Evolutionary conservation across 2,329 filamentous ascomycete species (phyloP).

Genomic region (Beauveria brongniartii): DNA sequence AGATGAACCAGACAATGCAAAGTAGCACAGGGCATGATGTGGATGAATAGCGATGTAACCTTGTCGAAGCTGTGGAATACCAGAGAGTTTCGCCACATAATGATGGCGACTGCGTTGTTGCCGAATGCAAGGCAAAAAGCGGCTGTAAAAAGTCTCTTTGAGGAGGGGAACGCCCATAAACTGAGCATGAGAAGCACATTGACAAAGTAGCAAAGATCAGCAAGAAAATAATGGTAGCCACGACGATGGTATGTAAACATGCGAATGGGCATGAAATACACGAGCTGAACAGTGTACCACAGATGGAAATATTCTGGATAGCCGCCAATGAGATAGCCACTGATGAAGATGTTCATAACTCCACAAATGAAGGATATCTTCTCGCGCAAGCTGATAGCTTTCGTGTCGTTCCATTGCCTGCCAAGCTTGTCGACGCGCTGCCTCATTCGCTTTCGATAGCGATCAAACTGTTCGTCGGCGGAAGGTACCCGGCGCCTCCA

Average conservation of each 20-base stretch:
- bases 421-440: slow-evolving; percentile 81
- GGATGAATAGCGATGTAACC: slow-evolving; percentile 95
- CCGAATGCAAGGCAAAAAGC: slow-evolving; percentile 89
- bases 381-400: slow-evolving; percentile 79
- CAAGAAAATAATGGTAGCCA: slow-evolving; percentile 94
- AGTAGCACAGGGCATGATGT: slow-evolving; percentile 96
- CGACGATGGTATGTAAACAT: slow-evolving; percentile 84
- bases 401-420: slow-evolving; percentile 80
- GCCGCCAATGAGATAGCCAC: slow-evolving; percentile 84
- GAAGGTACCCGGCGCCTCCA: slow-evolving; percentile 80
- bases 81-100: slow-evolving; percentile 98
- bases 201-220: slow-evolving; percentile 97
- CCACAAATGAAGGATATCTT: slow-evolving; percentile 95
- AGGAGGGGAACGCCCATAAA: slow-evolving; percentile 84
- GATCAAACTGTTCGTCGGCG: slow-evolving; percentile 85
- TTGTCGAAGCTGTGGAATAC: slow-evolving; percentile 99
- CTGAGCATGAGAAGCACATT: slow-evolving; percentile 76
- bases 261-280: slow-evolving; percentile 96
- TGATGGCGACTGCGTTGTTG: slow-evolving; percentile 95
- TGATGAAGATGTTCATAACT: slow-evolving; percentile 95
- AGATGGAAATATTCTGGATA: slow-evolving; percentile 79
- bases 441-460: slow-evolving; percentile 82
- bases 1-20: slow-evolving; percentile 90
- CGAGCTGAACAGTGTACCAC: slow-evolving; percentile 82
- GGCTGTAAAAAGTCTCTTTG: slow-evolving; percentile 85